Percentiles rank a stretch among this genome's conserved stretches.
phyloP scores from a whole-genome alignment of 352 stramenopile species.

The Phytopythium boreale region DNA sequence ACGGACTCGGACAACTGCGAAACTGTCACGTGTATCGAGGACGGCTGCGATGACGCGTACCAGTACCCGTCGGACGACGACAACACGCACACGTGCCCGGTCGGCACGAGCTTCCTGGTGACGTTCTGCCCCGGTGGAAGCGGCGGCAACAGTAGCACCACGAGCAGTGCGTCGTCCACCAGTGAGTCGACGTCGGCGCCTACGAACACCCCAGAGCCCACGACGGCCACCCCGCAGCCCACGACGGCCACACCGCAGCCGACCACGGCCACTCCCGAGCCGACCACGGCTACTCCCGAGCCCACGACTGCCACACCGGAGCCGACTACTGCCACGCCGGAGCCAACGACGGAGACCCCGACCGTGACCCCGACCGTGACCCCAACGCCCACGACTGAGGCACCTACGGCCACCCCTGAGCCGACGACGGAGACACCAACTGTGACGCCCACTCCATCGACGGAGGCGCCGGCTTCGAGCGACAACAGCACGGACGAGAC shows the following conservation, averaged over 20 bases:
- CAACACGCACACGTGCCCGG: slow-evolving; percentile 59
- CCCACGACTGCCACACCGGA: slow-evolving; percentile 5
- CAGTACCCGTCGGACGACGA: slow-evolving; percentile 54
- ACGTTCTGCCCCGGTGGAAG: slow-evolving; percentile 61
- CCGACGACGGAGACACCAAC: slow-evolving; percentile 17
- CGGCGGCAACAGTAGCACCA: slow-evolving; percentile 26
- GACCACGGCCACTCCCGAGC: slow-evolving; percentile 13
- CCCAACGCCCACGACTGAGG: slow-evolving; percentile 16
- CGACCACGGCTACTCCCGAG: slow-evolving; percentile 14
- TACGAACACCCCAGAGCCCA: neutral
- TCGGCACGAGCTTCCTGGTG: slow-evolving; percentile 51
- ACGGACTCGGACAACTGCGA: slow-evolving; percentile 36
- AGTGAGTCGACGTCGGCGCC: slow-evolving; percentile 3
- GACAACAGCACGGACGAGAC: neutral
- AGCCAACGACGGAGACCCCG: slow-evolving; percentile 8
- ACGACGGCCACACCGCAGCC: slow-evolving; percentile 5
- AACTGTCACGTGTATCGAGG: slow-evolving; percentile 38
- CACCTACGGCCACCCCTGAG: slow-evolving; percentile 15
- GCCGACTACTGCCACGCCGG: slow-evolving; percentile 8
- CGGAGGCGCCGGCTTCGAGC: neutral
- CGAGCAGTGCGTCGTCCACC: neutral
- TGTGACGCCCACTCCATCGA: slow-evolving; percentile 15
- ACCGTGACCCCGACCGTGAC: slow-evolving; percentile 14
- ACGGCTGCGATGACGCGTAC: slow-evolving; percentile 59
- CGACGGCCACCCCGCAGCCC: slow-evolving; percentile 1